phyloP scores from a whole-genome alignment of 176 grass and related monocot species.

The Pontederia paniculata region DNA sequence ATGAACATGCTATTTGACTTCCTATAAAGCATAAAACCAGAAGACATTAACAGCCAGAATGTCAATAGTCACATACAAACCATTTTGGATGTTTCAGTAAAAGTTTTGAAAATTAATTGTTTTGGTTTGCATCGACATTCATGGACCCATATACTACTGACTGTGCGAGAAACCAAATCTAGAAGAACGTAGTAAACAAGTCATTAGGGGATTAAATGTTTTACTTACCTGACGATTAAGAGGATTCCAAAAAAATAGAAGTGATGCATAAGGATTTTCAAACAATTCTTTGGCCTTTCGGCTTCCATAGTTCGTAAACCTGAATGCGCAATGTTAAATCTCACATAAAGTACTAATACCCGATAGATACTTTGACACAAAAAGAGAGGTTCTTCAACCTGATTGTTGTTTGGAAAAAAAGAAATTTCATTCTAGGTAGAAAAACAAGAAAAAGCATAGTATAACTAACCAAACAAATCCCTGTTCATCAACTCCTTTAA shows the following conservation, averaged over 20 bases:
- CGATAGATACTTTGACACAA: background rate
- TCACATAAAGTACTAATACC: background rate
- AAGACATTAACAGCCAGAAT: too few relatives aligned
- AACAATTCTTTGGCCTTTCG: conserved; percentile 61
- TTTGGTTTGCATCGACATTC: too few relatives aligned
- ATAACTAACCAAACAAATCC: conserved; percentile 76
- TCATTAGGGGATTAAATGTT: too few relatives aligned
- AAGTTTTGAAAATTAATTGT: too few relatives aligned
- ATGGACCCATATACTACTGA: too few relatives aligned
- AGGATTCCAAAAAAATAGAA: conserved; percentile 91
- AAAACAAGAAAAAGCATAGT: background rate
- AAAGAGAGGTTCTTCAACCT: background rate
- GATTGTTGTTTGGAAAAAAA: background rate
- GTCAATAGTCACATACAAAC: too few relatives aligned
- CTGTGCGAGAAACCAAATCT: too few relatives aligned
- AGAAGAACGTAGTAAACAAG: too few relatives aligned
- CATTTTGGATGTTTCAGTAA: too few relatives aligned
- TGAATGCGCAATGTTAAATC: conserved; percentile 6
- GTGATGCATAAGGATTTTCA: conserved; percentile 65
- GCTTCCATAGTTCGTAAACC: conserved; percentile 94
- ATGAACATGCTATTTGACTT: too few relatives aligned
- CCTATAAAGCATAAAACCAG: too few relatives aligned
- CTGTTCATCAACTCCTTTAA: conserved; percentile 72
- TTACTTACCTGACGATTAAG: conserved; percentile 68
- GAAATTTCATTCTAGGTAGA: background rate